These are phyloP conservation scores for Coix lacrymajobi DNA, from an alignment of 176 grass and related monocot species.

Conservation along the genomic window DNA sequence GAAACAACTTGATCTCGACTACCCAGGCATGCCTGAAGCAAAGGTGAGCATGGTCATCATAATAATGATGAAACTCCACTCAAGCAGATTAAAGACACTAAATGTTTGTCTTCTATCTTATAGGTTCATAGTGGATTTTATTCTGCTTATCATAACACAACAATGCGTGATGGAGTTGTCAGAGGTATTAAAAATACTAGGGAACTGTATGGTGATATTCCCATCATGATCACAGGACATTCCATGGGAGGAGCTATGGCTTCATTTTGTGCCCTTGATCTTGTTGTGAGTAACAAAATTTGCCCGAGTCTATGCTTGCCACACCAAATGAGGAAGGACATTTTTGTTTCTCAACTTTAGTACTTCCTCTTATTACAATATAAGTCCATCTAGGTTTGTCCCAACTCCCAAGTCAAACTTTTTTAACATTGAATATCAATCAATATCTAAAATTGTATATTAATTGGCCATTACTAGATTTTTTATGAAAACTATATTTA, in stretches of 20 bases:
- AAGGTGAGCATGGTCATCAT: constrained; percentile 48
- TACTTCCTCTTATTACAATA: not conserved
- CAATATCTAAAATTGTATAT: not conserved
- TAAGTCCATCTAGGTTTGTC: not conserved
- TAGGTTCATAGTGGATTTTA: constrained; percentile 82
- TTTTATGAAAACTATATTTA: not conserved
- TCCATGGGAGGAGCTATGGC: constrained; percentile 87
- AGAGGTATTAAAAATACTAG: constrained; percentile 50
- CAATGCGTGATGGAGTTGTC: constrained; percentile 38
- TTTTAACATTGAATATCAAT: not conserved
- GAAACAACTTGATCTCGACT: constrained; percentile 89
- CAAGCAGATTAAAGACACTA: not conserved
- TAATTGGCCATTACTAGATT: not conserved
- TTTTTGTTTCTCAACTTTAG: not conserved
- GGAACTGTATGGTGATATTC: constrained; percentile 51
- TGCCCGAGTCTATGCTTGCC: not conserved
- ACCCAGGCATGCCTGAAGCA: constrained; percentile 81
- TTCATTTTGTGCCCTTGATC: constrained; percentile 71
- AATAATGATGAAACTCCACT: not conserved
- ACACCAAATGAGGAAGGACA: not conserved
- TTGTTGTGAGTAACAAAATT: constrained; percentile 56
- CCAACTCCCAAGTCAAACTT: not conserved
- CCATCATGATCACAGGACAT: constrained; percentile 63
- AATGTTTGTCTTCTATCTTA: constrained; percentile 1
- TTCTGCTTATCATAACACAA: constrained; percentile 75